Base-by-base conservation (phyloP, 768 basidiomycete species). In the Lactifluus piperatus region DNA sequence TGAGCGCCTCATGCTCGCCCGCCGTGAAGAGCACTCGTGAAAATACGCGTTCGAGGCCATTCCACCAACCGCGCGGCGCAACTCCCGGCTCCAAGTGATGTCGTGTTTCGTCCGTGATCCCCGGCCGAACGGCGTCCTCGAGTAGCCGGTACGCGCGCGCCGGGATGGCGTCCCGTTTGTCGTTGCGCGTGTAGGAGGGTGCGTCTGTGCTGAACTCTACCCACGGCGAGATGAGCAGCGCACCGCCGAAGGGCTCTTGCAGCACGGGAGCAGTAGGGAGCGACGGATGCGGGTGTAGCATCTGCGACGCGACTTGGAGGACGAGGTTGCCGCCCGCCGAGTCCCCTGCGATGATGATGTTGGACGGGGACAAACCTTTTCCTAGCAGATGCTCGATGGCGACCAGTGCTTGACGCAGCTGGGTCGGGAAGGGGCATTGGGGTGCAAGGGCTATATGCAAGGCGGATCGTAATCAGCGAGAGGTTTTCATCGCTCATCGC, bases 321-420 rank as follows among this genome's bases (percentile, higher is more conserved):
- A 53, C 47, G 8, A 68, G 41, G 53, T 66, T 68, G 14, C 50
- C 20, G 9, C 41, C 20, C 22, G 41, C 41, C 20, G 20, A 43
- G 20, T 22, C 8, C n/a, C 67, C 67, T 1, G 58, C 62, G 27
- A 68, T 43, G 43, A 54, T 55, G n/a, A 68, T 65, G n/a, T 63
- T 60, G 11, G 67, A 60, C 3, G 62, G 29, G 27, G 52, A 44
- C 4, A 60, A 32, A 20, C 67, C 67, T 10, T 36, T 41, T 9
- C 58, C 56, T 3, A 64, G 46, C 26, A 67, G 34, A n/a, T 64
- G 52, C 18, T 54, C 32, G 39, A 68, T 18, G 20, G n/a, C 67
- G 0, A 24, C 30, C 4, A 56, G 22, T 6, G 63, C 47, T 36
- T 68, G 37, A 18, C 37, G 37, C 14, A n/a, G 16, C 37, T 39